Base-by-base conservation (phyloP, 169 alveolate genomes). In the Plasmodium gallinaceum region DNA sequence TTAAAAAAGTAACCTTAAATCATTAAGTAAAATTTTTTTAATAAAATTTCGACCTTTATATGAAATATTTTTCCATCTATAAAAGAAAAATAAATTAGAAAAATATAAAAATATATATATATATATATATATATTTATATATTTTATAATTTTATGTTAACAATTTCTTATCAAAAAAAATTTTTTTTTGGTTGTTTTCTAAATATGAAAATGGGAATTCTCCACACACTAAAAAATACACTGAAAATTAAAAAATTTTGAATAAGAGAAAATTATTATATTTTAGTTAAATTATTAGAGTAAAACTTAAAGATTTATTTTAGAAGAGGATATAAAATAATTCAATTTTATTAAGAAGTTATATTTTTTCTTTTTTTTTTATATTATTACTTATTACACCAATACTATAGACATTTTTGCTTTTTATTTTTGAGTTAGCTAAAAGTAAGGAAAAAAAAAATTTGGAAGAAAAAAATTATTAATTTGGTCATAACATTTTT, bases 181-280 rank as follows among this genome's bases (percentile, higher is more conserved):
- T 7, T 45, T 62, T 76, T 64, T 39, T 48, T 37, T 62, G 57
- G 32, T 61, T 62, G 14, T 76, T 76, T 51, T 76, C 66, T 14
- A 43, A 24, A 54, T 64, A 64, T 22, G 46, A 76, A 24, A 45
- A 24, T 62, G 88, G 88, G 57, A 37, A 76, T 65, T 64, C 32
- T n/a, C 88, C 74, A 43, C 74, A 76, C 48, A 64, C 46, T 20
- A 76, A 69, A 57, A 76, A 76, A 45, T 76, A 64, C 88, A 52
- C 88, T 76, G 43, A 14, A 74, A 20, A n/a, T 51, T 26, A 73
- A 24, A 46, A 37, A 42, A 52, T 4, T 26, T 48, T 32, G n/a
- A 43, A 16, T 32, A 32, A 32, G n/a, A n/a, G n/a, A n/a, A 32
- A 70, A 70, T 46, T 5, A 39, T 22, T n/a, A n/a, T n/a, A n/a